Conservation (phyloP, 495 filamentous ascomycete genomes). For the Wilcoxina mikolae region DNA sequence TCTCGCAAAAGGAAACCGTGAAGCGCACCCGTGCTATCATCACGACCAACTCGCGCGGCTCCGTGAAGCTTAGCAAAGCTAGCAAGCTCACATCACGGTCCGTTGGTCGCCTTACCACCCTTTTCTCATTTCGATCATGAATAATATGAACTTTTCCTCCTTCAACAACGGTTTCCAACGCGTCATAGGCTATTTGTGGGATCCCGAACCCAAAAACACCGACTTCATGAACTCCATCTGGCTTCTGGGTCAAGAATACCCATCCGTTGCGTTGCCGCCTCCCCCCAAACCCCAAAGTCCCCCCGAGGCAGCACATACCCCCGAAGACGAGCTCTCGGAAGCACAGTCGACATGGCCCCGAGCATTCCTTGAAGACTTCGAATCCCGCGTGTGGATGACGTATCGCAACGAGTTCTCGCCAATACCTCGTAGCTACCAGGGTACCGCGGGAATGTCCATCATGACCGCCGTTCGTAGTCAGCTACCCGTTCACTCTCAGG, state of each 20-base stretch:
- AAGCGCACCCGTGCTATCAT: too few species aligned
- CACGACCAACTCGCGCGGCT: too few species aligned
- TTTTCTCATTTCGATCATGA: too few species aligned
- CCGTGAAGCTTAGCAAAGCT: too few species aligned
- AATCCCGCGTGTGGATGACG: constrained; percentile 89
- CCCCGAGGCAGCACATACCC: constrained; percentile 20
- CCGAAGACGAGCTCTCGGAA: constrained; percentile 18
- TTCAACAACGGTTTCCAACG: constrained; percentile 57
- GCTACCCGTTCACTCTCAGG: constrained; percentile 53
- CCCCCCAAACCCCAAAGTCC: constrained; percentile 12
- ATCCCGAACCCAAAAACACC: constrained; percentile 80
- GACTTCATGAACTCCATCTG: constrained; percentile 57
- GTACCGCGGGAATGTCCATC: constrained; percentile 51
- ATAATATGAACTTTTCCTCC: constrained; percentile 23
- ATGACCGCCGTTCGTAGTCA: constrained; percentile 70
- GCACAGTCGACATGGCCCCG: constrained; percentile 62
- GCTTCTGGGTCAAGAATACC: constrained; percentile 72
- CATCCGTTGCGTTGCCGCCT: constrained; percentile 9
- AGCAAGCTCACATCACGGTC: too few species aligned
- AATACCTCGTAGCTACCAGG: constrained; percentile 49
- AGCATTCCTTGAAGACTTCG: constrained; percentile 80
- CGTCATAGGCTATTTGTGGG: constrained; percentile 78
- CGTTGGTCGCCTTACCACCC: too few species aligned
- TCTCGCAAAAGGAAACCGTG: too few species aligned
- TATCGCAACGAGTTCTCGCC: constrained; percentile 77